A percentile compares a stretch with the other conserved stretches of the same genome.
Conservation (phyloP, 352 stramenopile genomes). For the Peronospora belbahrii region DNA sequence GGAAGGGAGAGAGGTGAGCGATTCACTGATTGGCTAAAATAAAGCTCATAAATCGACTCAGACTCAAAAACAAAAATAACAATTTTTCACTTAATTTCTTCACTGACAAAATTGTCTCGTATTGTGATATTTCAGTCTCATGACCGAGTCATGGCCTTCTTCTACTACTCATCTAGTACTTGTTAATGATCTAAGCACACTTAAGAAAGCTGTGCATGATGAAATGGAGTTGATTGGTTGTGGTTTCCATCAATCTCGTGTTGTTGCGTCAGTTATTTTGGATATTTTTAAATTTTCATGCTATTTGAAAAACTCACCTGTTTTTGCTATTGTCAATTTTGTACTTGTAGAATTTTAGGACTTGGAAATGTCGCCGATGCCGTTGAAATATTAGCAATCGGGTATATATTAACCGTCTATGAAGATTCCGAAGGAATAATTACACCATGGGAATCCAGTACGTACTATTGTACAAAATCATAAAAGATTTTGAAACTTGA, state of each 20-base stretch:
- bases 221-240: conserved; percentile 74
- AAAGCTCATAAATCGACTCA: conserved; percentile 1
- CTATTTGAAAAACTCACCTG: conserved; percentile 37
- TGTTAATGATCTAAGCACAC: conserved; percentile 52
- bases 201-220: conserved; percentile 60
- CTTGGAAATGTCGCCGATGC: conserved; percentile 85
- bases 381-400: conserved; percentile 86
- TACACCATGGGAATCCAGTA: conserved; percentile 70
- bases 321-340: conserved; percentile 19
- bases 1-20: conserved; percentile 6
- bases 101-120: no score
- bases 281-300: conserved; percentile 18
- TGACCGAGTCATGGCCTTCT: no score
- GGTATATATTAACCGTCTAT: conserved; percentile 82
- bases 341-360: conserved; percentile 46
- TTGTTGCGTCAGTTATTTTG: conserved; percentile 44
- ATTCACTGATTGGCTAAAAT: conserved; percentile 7
- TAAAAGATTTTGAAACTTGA: no score
- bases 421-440: conserved; percentile 56
- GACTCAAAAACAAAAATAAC: conserved; percentile 2
- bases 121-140: no score
- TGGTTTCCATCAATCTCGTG: conserved; percentile 59
- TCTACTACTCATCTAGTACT: conserved; percentile 19
- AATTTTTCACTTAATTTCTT: no score
- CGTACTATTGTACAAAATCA: no score